These are phyloP conservation scores for Neonectria punicea DNA, from an alignment of 2,329 filamentous ascomycete species.

Conservation along the genomic window DNA sequence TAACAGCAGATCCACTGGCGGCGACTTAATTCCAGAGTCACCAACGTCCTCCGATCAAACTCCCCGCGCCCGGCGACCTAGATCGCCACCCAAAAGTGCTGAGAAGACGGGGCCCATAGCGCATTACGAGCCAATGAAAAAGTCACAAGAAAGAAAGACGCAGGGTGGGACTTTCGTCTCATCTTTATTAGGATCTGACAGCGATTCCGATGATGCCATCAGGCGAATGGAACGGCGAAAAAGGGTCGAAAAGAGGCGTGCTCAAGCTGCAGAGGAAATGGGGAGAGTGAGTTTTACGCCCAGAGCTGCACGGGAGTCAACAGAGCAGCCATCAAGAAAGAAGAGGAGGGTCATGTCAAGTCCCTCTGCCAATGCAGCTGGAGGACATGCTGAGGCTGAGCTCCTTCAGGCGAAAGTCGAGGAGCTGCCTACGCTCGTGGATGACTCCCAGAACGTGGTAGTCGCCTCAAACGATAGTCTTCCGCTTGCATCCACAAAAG, in stretches of 20 bases:
- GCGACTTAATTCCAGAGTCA: constrained; percentile 51
- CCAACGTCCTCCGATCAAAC: constrained; percentile 43
- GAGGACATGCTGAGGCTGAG: neutral
- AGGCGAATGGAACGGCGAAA: constrained; percentile 49
- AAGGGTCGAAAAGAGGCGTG: constrained; percentile 51
- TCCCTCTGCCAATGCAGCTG: neutral
- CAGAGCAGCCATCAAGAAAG: constrained; percentile 42
- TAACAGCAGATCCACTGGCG: constrained; percentile 38
- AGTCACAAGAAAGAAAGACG: constrained; percentile 56
- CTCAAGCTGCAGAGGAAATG: constrained; percentile 54
- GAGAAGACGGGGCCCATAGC: constrained; percentile 48
- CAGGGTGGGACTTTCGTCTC: constrained; percentile 39
- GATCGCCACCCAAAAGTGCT: constrained; percentile 31
- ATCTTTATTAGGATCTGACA: constrained; percentile 42
- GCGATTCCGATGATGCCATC: constrained; percentile 50
- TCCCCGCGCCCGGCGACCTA: constrained; percentile 32
- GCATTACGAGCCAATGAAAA: constrained; percentile 58
- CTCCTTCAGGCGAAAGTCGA: constrained; percentile 19
- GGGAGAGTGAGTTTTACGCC: constrained; percentile 53
- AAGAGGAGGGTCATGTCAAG: constrained; percentile 34
- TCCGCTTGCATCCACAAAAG: constrained; percentile 46
- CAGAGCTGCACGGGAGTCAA: constrained; percentile 31
- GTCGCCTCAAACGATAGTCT: constrained; percentile 40
- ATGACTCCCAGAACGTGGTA: constrained; percentile 41
- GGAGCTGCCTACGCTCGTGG: constrained; percentile 32